Evolutionary conservation across 768 basidiomycete species (phyloP).

Genomic region (Pluteus cervinus): DNA sequence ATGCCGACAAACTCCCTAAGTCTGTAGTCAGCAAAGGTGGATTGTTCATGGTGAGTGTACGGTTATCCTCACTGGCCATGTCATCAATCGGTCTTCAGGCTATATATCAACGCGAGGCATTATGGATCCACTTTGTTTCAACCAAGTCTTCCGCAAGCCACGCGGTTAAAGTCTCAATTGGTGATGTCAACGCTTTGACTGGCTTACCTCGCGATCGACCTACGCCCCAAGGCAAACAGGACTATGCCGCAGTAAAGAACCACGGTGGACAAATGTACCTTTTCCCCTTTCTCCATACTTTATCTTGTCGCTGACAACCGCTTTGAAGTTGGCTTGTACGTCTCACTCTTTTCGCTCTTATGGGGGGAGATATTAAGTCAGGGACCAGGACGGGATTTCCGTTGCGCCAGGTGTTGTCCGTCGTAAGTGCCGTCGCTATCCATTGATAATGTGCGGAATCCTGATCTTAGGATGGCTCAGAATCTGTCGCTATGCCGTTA

Average conservation of each 20-base stretch:
- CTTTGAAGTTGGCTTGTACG: slow-evolving; percentile 12
- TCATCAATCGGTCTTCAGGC: slow-evolving; percentile 6
- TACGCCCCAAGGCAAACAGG: slow-evolving; percentile 13
- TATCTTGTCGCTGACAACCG: background rate
- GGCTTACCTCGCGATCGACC: slow-evolving; percentile 12
- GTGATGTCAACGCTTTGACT: slow-evolving; percentile 22
- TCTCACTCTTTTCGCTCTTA: background rate
- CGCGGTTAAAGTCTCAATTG: slow-evolving; percentile 22
- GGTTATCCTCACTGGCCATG: background rate
- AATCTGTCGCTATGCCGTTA: slow-evolving; percentile 20
- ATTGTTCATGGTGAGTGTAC: slow-evolving; percentile 18
- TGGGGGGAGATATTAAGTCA: background rate
- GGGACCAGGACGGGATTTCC: slow-evolving; percentile 17
- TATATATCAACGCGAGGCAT: slow-evolving; percentile 22
- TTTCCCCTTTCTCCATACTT: background rate
- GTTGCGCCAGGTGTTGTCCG: slow-evolving; percentile 16
- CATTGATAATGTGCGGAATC: too few species aligned
- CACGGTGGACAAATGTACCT: slow-evolving; percentile 13
- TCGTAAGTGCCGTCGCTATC: slow-evolving; percentile 12
- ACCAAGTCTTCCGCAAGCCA: background rate
- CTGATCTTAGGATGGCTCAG: slow-evolving; percentile 6
- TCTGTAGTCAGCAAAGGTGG: slow-evolving; percentile 16
- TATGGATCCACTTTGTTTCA: slow-evolving; percentile 21
- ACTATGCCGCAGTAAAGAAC: slow-evolving; percentile 14
- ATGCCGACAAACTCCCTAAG: slow-evolving; percentile 11